Base-by-base conservation (phyloP, 164 flowering plant genomes). In the Magnolia kwangsiensis region DNA sequence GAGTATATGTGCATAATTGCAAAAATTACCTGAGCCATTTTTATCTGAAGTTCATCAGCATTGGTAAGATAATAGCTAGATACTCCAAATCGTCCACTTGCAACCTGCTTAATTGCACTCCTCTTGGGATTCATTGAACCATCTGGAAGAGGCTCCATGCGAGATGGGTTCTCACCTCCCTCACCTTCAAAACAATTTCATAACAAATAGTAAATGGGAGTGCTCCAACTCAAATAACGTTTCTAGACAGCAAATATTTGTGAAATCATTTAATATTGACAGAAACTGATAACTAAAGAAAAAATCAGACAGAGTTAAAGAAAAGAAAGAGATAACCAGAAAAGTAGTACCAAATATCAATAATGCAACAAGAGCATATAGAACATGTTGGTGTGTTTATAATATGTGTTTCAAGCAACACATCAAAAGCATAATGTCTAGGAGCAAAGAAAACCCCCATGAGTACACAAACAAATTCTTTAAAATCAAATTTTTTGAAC, bases 31-130 rank as follows among this genome's bases (percentile, higher is more conserved):
- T 96, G 99, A 81, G 99, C 99, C 98, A 96, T 96, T 82, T 96
- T 96, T 63, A 96, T 96, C 79, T 96, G 99, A 24, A 96, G 81
- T 76, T 96, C 98, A 85, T 94, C 97, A 51, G 98, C 97, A 88
- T 96, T 96, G 20, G 98, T 93, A 59, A 96, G 92, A 83, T 94
- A 96, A 72, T 90, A 93, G 86, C 94, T 96, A 27, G 97, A 91
- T 80, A 96, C 99, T 59, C 99, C 99, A 82, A 96, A 96, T 84
- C 99, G 92, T 49, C 98, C 99, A 90, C 99, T 96, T 7, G 99
- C 99, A 77, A 96, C 97, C 83, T 96, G 99, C 90, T 96, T 96
- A 77, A 94, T 96, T 8, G 98, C 87, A 85, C 99, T 96, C 78
- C 99, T 88, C 82, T 84, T 93, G n/a, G 99, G 98, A 78, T 96